Conservation (phyloP, 2,329 filamentous ascomycete species). For the Dothideomycetidae sp. region DNA sequence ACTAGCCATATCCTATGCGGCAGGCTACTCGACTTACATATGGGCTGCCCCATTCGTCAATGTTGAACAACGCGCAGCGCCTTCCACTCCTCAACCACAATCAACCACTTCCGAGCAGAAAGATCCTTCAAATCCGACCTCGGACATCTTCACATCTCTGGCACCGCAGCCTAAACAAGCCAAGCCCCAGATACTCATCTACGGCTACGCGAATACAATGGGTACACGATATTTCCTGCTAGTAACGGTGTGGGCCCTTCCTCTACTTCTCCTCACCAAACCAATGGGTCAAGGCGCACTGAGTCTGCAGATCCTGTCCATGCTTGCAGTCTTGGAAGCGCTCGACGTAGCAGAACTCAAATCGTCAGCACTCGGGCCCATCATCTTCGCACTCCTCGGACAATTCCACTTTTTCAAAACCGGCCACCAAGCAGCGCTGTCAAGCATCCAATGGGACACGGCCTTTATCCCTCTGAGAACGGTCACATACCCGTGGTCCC, state of each 20-base stretch:
- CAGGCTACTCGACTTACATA: slow-evolving; percentile 69
- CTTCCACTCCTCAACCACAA: neutral
- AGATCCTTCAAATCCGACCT: slow-evolving; percentile 23
- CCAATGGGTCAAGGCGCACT: slow-evolving; percentile 86
- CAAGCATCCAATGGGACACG: slow-evolving; percentile 87
- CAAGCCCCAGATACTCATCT: slow-evolving; percentile 48
- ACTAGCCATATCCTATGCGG: slow-evolving; percentile 66
- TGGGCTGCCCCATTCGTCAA: slow-evolving; percentile 77
- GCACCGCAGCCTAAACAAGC: slow-evolving; percentile 18
- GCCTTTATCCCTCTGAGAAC: slow-evolving; percentile 79
- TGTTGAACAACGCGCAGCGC: slow-evolving; percentile 37
- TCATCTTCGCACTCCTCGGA: slow-evolving; percentile 75
- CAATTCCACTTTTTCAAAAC: slow-evolving; percentile 97
- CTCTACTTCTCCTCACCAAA: slow-evolving; percentile 70
- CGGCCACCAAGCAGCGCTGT: slow-evolving; percentile 78
- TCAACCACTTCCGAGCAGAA: slow-evolving; percentile 21
- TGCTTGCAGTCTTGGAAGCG: slow-evolving; percentile 59
- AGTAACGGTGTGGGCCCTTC: slow-evolving; percentile 61
- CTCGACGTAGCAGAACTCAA: slow-evolving; percentile 48
- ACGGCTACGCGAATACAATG: slow-evolving; percentile 87
- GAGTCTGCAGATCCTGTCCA: slow-evolving; percentile 71
- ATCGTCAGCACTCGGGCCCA: slow-evolving; percentile 61
- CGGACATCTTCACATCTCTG: slow-evolving; percentile 23
- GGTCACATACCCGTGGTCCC: slow-evolving; percentile 80
- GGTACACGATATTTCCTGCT: slow-evolving; percentile 81